Percentiles rank a stretch among this genome's conserved stretches.
phyloP scores from a whole-genome alignment of 768 basidiomycete species.

The Favolaschia claudopus region DNA sequence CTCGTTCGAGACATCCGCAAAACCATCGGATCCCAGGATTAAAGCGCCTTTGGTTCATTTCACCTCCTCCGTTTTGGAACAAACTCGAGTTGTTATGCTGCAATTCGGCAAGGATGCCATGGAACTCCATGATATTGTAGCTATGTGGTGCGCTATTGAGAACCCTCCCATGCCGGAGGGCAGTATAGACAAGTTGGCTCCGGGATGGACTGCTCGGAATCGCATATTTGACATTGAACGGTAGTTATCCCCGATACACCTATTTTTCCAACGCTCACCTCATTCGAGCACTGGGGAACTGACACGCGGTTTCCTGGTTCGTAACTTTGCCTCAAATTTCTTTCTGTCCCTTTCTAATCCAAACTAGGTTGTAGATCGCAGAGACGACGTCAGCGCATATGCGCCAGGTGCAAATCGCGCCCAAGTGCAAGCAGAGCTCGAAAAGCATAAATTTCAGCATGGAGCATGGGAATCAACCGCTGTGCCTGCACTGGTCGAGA shows the following conservation, averaged over 20 bases:
- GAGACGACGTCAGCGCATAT: slow-evolving; percentile 71
- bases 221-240: slow-evolving; percentile 76
- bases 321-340: not conserved
- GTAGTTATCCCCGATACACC: slow-evolving; percentile 39
- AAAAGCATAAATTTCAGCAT: slow-evolving; percentile 37
- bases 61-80: slow-evolving; percentile 80
- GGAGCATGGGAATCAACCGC: slow-evolving; percentile 56
- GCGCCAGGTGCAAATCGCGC: slow-evolving; percentile 72
- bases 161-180: slow-evolving; percentile 59
- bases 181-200: slow-evolving; percentile 35
- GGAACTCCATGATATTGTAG: slow-evolving; percentile 91
- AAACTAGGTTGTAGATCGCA: slow-evolving; percentile 66
- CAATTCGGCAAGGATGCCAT: slow-evolving; percentile 83
- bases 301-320: slow-evolving; percentile 83
- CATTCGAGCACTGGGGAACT: slow-evolving; percentile 75
- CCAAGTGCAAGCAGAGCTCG: slow-evolving; percentile 62
- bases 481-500: slow-evolving; percentile 61
- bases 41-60: slow-evolving; percentile 78
- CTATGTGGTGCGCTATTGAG: slow-evolving; percentile 86
- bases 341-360: not conserved
- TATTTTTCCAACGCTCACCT: not conserved
- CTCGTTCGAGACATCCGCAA: slow-evolving; percentile 55
- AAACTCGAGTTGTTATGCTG: slow-evolving; percentile 79
- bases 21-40: slow-evolving; percentile 52
- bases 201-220: slow-evolving; percentile 63